Conservation (phyloP, 768 basidiomycete species). For the Cystobasidium ongulense region DNA sequence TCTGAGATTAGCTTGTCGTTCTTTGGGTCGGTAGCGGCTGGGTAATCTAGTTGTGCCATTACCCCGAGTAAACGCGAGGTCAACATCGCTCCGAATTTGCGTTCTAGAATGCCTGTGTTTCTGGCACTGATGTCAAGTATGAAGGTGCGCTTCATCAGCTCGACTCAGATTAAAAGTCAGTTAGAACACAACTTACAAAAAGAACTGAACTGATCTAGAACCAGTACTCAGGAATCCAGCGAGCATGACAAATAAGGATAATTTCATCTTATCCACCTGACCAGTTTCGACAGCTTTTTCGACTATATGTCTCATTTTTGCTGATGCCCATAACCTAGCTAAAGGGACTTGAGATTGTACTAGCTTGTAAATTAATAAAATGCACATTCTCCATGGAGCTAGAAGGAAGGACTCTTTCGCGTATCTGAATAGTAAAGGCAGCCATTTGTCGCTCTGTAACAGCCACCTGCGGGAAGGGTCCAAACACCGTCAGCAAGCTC, state of each 20-base stretch:
- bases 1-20: slow-evolving; percentile 15
- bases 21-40: neutral
- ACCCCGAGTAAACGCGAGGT: slow-evolving; percentile 8
- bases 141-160: neutral
- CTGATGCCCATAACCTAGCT: slow-evolving; percentile 21
- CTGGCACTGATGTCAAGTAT: neutral
- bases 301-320: slow-evolving; percentile 7
- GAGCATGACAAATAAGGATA: neutral
- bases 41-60: slow-evolving; percentile 6
- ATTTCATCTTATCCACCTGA: neutral
- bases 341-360: slow-evolving; percentile 5
- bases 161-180: too few species aligned
- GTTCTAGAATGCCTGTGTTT: slow-evolving; percentile 23
- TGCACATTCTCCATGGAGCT: slow-evolving; percentile 16
- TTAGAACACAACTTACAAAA: slow-evolving; percentile 27
- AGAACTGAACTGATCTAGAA: neutral
- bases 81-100: slow-evolving; percentile 13
- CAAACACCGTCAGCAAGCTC: neutral
- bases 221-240: slow-evolving; percentile 11
- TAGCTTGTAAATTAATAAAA: neutral
- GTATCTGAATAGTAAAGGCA: slow-evolving; percentile 3
- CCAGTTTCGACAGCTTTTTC: slow-evolving; percentile 19
- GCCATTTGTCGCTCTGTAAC: neutral
- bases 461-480: neutral
- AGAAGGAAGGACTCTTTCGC: slow-evolving; percentile 8